These are phyloP conservation scores for Trichoderma sp. DNA, from an alignment of 2,329 filamentous ascomycete genomes.

Conservation along the genomic window DNA sequence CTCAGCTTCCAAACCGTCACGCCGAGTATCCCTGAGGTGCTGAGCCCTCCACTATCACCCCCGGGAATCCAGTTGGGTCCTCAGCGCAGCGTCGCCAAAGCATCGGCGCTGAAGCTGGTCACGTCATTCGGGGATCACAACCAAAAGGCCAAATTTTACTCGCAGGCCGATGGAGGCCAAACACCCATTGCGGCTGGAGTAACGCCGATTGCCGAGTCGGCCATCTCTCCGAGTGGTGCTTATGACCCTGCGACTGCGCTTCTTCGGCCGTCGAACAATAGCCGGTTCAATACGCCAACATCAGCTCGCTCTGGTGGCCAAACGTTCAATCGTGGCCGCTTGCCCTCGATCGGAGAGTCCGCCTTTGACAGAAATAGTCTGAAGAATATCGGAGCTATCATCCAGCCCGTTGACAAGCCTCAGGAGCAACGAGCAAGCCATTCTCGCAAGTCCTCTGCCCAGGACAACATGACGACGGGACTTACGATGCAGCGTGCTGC, in stretches of 20 bases:
- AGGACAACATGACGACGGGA: slow-evolving; percentile 47
- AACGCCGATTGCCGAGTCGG: slow-evolving; percentile 85
- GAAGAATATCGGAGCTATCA: slow-evolving; percentile 35
- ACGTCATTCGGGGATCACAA: slow-evolving; percentile 76
- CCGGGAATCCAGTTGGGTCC: slow-evolving; percentile 65
- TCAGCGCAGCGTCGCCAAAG: slow-evolving; percentile 71
- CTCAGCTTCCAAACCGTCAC: slow-evolving; percentile 59
- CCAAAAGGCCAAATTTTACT: slow-evolving; percentile 67
- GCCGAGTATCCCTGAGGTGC: slow-evolving; percentile 61
- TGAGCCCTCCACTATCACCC: slow-evolving; percentile 75
- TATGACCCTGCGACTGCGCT: slow-evolving; percentile 69
- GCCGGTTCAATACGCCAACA: slow-evolving; percentile 70
- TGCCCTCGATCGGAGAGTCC: slow-evolving; percentile 76
- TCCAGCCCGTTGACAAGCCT: slow-evolving; percentile 37
- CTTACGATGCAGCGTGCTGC: slow-evolving; percentile 64
- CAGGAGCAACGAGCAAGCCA: slow-evolving; percentile 40
- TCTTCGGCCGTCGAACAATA: slow-evolving; percentile 67
- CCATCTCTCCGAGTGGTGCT: slow-evolving; percentile 57
- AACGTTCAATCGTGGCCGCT: slow-evolving; percentile 64
- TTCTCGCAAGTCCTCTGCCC: slow-evolving; percentile 44
- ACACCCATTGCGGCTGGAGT: slow-evolving; percentile 83
- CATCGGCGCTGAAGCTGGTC: slow-evolving; percentile 85
- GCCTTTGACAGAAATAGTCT: slow-evolving; percentile 41
- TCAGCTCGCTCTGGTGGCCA: slow-evolving; percentile 64
- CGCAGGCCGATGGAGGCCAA: slow-evolving; percentile 57